Percentiles rank a stretch among this genome's conserved stretches.
These are phyloP conservation scores for Aphanoascus verrucosus DNA, from an alignment of 2,329 filamentous ascomycete species.

Conservation along the genomic window DNA sequence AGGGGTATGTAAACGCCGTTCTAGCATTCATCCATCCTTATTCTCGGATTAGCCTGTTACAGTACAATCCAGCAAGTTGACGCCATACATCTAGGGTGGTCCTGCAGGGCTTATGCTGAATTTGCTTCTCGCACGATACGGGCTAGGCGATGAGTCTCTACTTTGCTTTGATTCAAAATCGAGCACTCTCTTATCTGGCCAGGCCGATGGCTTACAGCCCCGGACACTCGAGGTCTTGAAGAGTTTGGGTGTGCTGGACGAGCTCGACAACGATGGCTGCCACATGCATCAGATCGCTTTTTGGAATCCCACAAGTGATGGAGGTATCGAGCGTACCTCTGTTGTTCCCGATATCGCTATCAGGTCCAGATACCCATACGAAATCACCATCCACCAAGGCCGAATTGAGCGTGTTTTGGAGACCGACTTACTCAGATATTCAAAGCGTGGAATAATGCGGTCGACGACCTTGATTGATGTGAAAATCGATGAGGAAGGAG, in stretches of 20 bases:
- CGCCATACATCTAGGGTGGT: constrained; percentile 24
- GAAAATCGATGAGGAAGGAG: constrained; percentile 41
- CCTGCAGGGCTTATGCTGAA: constrained; percentile 36
- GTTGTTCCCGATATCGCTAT: constrained; percentile 6
- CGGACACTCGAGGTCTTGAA: constrained; percentile 37
- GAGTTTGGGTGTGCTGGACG: constrained; percentile 38
- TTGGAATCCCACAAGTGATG: constrained; percentile 44
- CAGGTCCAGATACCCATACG: constrained; percentile 48
- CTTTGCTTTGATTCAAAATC: constrained; percentile 37
- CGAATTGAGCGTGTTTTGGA: constrained; percentile 61
- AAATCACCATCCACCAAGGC: constrained; percentile 60
- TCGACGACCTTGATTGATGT: constrained; percentile 57
- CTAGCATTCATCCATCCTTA: background rate
- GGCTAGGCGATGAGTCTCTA: constrained; percentile 32
- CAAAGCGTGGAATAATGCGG: constrained; percentile 47
- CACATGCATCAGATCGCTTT: constrained; percentile 50
- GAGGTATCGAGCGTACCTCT: constrained; percentile 10
- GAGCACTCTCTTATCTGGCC: constrained; percentile 30
- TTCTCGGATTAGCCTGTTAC: background rate
- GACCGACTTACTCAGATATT: constrained; percentile 52
- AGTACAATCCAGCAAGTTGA: background rate
- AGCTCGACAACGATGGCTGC: constrained; percentile 47
- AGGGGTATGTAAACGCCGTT: constrained; percentile 23
- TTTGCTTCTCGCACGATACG: constrained; percentile 36
- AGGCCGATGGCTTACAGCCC: constrained; percentile 36